Conservation (phyloP, 2,329 filamentous ascomycete species). For the Fusarium pseudocircinatum region DNA sequence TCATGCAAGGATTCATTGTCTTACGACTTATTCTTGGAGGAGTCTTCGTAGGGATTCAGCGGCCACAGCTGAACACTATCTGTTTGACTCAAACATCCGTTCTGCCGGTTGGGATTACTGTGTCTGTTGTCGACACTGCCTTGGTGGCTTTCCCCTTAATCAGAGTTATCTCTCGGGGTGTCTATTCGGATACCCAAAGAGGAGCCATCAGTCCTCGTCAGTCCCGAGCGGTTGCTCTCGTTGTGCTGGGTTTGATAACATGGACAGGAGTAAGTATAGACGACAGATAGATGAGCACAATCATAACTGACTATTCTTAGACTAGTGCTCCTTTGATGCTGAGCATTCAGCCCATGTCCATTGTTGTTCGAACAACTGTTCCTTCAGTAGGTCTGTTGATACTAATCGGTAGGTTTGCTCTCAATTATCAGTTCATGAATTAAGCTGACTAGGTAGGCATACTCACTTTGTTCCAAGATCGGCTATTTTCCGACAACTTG, state of each 20-base stretch:
- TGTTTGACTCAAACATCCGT: conserved; percentile 61
- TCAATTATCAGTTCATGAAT: not conserved
- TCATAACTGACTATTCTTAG: conserved; percentile 45
- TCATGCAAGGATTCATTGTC: conserved; percentile 59
- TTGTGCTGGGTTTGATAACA: conserved; percentile 57
- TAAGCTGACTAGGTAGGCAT: conserved; percentile 35
- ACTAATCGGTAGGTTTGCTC: conserved; percentile 54
- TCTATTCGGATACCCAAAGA: conserved; percentile 47
- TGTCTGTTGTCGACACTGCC: conserved; percentile 57
- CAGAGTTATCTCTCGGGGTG: conserved; percentile 52
- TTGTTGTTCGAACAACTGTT: conserved; percentile 59
- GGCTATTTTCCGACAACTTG: conserved; percentile 10
- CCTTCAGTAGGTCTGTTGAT: conserved; percentile 61
- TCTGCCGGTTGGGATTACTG: conserved; percentile 56
- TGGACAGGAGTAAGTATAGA: conserved; percentile 63
- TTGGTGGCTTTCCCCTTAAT: conserved; percentile 55
- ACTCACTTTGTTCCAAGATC: conserved; percentile 50
- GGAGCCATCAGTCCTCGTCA: conserved; percentile 41
- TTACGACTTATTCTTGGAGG: conserved; percentile 62
- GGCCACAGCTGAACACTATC: conserved; percentile 60
- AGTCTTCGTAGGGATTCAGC: conserved; percentile 64
- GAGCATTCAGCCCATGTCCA: conserved; percentile 54
- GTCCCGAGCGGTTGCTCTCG: conserved; percentile 54
- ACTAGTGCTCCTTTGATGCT: conserved; percentile 62
- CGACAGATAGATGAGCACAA: not conserved